phyloP scores from a whole-genome alignment of 2,329 filamentous ascomycete genomes.

The Microcyclospora tardicrescens region DNA sequence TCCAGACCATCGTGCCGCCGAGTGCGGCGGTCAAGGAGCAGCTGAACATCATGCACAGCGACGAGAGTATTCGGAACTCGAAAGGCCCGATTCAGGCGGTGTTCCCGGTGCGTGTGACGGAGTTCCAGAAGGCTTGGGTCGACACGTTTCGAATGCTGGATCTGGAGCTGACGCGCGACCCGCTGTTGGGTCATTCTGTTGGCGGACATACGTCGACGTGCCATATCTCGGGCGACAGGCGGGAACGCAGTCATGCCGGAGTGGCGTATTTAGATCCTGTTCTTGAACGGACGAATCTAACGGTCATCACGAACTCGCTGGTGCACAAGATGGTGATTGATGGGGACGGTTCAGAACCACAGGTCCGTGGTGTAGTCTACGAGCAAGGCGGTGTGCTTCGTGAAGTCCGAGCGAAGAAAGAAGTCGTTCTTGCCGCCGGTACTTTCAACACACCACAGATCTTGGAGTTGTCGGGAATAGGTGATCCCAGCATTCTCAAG shows the following conservation, averaged over 20 bases:
- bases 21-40: slow-evolving; percentile 3
- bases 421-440: slow-evolving; percentile 9
- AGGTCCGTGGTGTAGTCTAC: slow-evolving; percentile 28
- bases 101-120: slow-evolving; percentile 3
- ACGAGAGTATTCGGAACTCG: slow-evolving; percentile 27
- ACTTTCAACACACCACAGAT: slow-evolving; percentile 39
- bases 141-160: slow-evolving; percentile 7
- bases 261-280: slow-evolving; percentile 11
- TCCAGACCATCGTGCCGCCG: slow-evolving; percentile 7
- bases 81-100: slow-evolving; percentile 6
- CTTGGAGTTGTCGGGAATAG: slow-evolving; percentile 49
- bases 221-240: slow-evolving; percentile 2
- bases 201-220: slow-evolving; percentile 20
- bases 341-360: slow-evolving; percentile 12
- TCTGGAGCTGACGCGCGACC: slow-evolving; percentile 6
- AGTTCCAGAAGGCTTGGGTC: slow-evolving; percentile 8
- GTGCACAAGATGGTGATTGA: slow-evolving; percentile 9
- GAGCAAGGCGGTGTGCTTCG: slow-evolving; percentile 24
- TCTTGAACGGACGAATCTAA: slow-evolving; percentile 6
- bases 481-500: slow-evolving; percentile 35
- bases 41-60: slow-evolving; percentile 7
- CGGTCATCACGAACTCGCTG: slow-evolving; percentile 5
- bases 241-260: slow-evolving; percentile 13
- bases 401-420: slow-evolving; percentile 28
- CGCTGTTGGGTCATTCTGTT: slow-evolving; percentile 36